These are phyloP conservation scores for Camelina sativa DNA, from an alignment of 345 rosid species.

Conservation along the genomic window DNA sequence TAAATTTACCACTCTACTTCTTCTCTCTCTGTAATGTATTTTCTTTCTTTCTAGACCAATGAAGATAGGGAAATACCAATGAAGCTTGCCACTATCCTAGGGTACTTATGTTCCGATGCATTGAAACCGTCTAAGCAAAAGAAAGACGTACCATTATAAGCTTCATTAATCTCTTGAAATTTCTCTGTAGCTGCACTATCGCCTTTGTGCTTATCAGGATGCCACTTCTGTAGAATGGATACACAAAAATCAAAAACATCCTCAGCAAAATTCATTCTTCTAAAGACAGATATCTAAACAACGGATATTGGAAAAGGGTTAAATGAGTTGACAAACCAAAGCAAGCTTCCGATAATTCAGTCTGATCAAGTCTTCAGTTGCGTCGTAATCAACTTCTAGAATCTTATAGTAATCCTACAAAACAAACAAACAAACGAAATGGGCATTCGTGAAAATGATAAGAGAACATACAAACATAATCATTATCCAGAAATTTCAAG, in stretches of 20 bases:
- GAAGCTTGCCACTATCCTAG: slow-evolving; percentile 6
- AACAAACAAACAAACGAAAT: slow-evolving; percentile 31
- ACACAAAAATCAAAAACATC: not conserved
- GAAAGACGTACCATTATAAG: slow-evolving; percentile 60
- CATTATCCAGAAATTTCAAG: slow-evolving; percentile 9
- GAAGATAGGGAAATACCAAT: not conserved
- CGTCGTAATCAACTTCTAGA: slow-evolving; percentile 81
- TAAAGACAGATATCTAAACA: too few relatives aligned
- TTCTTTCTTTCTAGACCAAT: not conserved
- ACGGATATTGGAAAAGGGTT: slow-evolving; percentile 1
- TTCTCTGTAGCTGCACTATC: slow-evolving; percentile 68
- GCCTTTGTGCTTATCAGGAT: slow-evolving; percentile 85
- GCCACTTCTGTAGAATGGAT: slow-evolving; percentile 66
- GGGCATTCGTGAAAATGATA: slow-evolving; percentile 11
- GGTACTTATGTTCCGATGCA: not conserved
- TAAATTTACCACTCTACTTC: not conserved
- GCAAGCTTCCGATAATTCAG: slow-evolving; percentile 79
- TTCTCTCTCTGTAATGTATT: not conserved
- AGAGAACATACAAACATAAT: slow-evolving; percentile 30
- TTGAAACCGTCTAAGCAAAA: not conserved
- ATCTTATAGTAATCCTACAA: slow-evolving; percentile 79
- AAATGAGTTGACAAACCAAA: slow-evolving; percentile 57
- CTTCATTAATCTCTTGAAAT: slow-evolving; percentile 85
- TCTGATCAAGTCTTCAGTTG: slow-evolving; percentile 77
- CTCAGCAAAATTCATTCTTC: not conserved